Percentiles rank a stretch among this genome's conserved stretches.
phyloP scores from a whole-genome alignment of 192 early-diverging fungal genomes.

The Backusella australiensis region DNA sequence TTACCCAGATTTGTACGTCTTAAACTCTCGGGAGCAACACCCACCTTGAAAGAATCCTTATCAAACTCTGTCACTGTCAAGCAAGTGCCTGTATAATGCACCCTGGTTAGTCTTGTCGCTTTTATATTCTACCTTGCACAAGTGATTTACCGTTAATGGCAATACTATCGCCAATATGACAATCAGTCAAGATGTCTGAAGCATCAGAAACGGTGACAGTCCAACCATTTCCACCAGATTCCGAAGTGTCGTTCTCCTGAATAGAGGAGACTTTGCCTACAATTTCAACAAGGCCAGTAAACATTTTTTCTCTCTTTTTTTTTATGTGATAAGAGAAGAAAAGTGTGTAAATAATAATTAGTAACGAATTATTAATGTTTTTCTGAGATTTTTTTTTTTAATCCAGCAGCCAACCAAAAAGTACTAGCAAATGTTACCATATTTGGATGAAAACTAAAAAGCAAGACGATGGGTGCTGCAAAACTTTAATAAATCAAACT shows the following conservation, averaged over 20 bases:
- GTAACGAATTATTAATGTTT: neutral
- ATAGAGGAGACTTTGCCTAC: slow-evolving; percentile 78
- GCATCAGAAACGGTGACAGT: slow-evolving; percentile 79
- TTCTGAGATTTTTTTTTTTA: too few species aligned
- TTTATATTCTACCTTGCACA: neutral
- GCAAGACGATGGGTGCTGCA: neutral
- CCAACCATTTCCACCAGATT: slow-evolving; percentile 84
- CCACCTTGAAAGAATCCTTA: slow-evolving; percentile 81
- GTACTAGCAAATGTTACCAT: too few species aligned
- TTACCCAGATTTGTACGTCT: slow-evolving; percentile 89
- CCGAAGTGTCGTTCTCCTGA: slow-evolving; percentile 65
- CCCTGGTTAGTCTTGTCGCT: neutral
- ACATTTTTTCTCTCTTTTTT: slow-evolving; percentile 58
- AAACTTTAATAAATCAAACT: neutral
- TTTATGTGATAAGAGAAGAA: neutral
- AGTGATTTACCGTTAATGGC: slow-evolving; percentile 73
- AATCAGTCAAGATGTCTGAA: slow-evolving; percentile 71
- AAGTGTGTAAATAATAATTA: neutral
- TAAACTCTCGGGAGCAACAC: slow-evolving; percentile 90
- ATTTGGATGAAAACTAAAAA: too few species aligned
- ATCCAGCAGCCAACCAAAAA: too few species aligned
- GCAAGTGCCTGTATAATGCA: slow-evolving; percentile 67
- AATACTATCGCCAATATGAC: slow-evolving; percentile 93
- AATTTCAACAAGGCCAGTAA: slow-evolving; percentile 96
- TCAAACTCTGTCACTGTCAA: slow-evolving; percentile 96